Evolutionary conservation across 148 eudicot species (phyloP).

Genomic region (Pharnaceum exiguum): DNA sequence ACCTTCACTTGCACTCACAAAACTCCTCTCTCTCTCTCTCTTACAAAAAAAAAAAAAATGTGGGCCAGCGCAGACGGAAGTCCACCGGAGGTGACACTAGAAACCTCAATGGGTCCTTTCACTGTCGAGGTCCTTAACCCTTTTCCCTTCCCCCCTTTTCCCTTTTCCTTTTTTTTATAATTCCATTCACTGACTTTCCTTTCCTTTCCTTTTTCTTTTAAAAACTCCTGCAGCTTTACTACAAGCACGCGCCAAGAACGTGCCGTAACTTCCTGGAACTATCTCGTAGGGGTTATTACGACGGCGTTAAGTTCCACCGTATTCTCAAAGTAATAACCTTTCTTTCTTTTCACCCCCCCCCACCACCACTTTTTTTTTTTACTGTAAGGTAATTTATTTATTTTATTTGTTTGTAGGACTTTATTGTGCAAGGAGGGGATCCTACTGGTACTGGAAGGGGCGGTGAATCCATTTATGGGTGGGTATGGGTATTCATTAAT

Average conservation of each 20-base stretch:
- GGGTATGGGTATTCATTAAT: neutral
- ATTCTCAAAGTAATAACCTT: slow-evolving; percentile 54
- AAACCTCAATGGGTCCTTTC: slow-evolving; percentile 93
- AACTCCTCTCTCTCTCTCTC: slow-evolving; percentile 10
- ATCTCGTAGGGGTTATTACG: slow-evolving; percentile 81
- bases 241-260: slow-evolving; percentile 89
- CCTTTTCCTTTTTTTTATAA: neutral
- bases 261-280: slow-evolving; percentile 86
- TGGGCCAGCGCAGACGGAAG: slow-evolving; percentile 64
- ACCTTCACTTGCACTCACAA: too few species aligned
- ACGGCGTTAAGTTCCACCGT: slow-evolving; percentile 80
- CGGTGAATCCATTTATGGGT: slow-evolving; percentile 94
- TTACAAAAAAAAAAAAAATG: slow-evolving; percentile 12
- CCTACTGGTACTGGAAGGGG: slow-evolving; percentile 97
- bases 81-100: slow-evolving; percentile 86
- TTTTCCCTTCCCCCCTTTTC: neutral
- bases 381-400: neutral
- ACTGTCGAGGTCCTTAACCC: slow-evolving; percentile 57
- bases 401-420: slow-evolving; percentile 41
- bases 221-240: slow-evolving; percentile 42
- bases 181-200: neutral
- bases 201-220: neutral
- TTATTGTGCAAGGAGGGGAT: slow-evolving; percentile 97
- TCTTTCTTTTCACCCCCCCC: neutral
- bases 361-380: neutral